Evolutionary conservation across 139 green algal species (phyloP).

Genomic region (Chlorella sp.): DNA sequence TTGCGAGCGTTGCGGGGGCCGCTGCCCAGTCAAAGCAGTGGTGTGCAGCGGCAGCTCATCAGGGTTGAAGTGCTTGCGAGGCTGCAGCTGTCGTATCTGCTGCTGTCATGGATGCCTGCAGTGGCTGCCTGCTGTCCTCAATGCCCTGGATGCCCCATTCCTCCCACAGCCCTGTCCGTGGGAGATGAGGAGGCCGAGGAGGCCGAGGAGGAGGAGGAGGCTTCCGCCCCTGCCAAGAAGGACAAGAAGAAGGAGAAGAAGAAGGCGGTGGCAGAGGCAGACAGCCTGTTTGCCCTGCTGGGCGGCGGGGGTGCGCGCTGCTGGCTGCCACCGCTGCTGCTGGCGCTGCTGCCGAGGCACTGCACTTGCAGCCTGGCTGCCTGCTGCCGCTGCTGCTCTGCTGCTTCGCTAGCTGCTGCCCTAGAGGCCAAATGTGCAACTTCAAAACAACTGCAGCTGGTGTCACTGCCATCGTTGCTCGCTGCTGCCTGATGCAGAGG

Average conservation of each 20-base stretch:
- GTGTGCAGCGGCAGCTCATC: too few species aligned
- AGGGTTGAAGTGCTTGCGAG: too few species aligned
- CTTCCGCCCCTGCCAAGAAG: slow-evolving; percentile 1
- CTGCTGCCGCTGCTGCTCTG: neutral
- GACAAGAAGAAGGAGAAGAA: slow-evolving; percentile 69
- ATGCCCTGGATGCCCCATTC: neutral
- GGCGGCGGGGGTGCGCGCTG: slow-evolving; percentile 39
- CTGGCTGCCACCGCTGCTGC: neutral
- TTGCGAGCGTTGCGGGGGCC: too few species aligned
- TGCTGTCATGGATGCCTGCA: too few species aligned
- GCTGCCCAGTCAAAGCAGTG: too few species aligned
- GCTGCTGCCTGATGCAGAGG: too few species aligned
- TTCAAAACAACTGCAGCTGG: neutral
- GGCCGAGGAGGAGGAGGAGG: slow-evolving; percentile 39
- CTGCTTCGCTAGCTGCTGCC: too few species aligned
- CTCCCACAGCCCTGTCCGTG: neutral
- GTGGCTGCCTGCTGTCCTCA: slow-evolving; percentile 1
- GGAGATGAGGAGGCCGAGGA: slow-evolving; percentile 25
- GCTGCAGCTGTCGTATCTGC: too few species aligned
- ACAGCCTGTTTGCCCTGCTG: slow-evolving; percentile 68
- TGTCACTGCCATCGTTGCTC: neutral
- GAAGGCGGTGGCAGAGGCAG: slow-evolving; percentile 38
- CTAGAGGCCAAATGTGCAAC: too few species aligned
- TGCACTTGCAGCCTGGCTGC: neutral
- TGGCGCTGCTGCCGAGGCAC: neutral